Base-by-base conservation (phyloP, 306 rosid species). In the Trifolium fragiferum region DNA sequence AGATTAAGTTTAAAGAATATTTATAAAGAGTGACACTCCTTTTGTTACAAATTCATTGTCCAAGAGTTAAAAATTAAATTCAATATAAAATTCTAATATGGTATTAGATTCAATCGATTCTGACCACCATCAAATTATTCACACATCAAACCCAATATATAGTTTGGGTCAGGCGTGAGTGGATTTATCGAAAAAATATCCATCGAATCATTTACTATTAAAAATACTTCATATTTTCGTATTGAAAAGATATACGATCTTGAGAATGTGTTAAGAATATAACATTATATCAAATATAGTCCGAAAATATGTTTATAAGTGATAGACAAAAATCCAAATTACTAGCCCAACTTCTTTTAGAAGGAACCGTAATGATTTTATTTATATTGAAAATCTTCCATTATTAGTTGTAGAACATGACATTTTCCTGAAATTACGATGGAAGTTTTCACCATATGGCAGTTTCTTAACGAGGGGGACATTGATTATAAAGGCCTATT, bases 391-490 rank as follows among this genome's bases (percentile, higher is more conserved):
- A 66, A 63, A 72, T 2, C 10, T 43, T 60, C 23, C 12, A 21
- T 68, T 0, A 74, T 53, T 80, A 41, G 47, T 41, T 44, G 18
- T 53, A 49, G 53, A 19, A 59, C 55, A 50, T 66, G 75, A 21
- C 8, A 72, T 58, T 50, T 66, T 76, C 70, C 69, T 38, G 32
- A 76, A 47, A 79, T 30, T 79, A 66, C 4, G 82, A 59, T 25
- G 38, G 16, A 72, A 72, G 66, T 61, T 44, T 67, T 47, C 66
- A 77, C 70, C 30, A 23, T 3, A 16, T 18, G 37, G 7, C 6
- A 72, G 7, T 69, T 60, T 76, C 47, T 67, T 61, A 11, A 32
- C 46, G 40, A 76, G 44, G 37, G 27, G 77, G 27, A 41, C 50
- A 35, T 69, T 49, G 41, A 58, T 46, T 76, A 61, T 60, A 35